Base-by-base conservation (phyloP, 2,329 filamentous ascomycete genomes). In the Penicillium olsonii region DNA sequence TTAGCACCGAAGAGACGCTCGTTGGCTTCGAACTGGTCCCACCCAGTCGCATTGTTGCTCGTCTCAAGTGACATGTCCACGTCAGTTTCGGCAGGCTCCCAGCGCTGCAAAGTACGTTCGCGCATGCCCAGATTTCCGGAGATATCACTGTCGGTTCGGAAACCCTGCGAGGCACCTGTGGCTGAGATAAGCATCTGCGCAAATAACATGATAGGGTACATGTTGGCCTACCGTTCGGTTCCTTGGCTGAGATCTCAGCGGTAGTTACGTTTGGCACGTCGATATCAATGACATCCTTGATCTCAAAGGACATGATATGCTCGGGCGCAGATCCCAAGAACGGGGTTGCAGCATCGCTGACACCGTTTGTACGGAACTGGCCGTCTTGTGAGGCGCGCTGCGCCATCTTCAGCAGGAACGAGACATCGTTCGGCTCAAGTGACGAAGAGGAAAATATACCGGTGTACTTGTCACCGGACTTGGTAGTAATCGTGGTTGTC, bases 21-120 rank as follows among this genome's bases (percentile, higher is more conserved):
- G 65, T 97, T 97, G 55, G 83, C 86, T 50, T 89, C 88, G 65
- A 99, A 99, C 69, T 99, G 94, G 68, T 99, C 92, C 94, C 94
- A 99, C 9, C 74, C 76, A 6, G 74, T 76, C 14, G 71, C 64
- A 41, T 55, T 50, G 14, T 58, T 50, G 44, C 68, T 71, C n/a
- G 78, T 83, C 62, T 94, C 90, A 19, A 96, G 78, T 40, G 87
- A 87, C 57, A 88, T 78, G 64, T 92, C 87, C 34, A 82, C 69
- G 22, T 80, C 80, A 4, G 70, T 68, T 54, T 86, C 84, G 4
- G 77, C 85, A 6, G 89, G 84, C 47, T 91, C 83, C 91, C 92
- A 97, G 61, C 81, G 85, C 66, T 96, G 85, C 34, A 97, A 78
- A 44, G 84, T 78, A 52, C 91, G 85, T 71, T 95, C 90, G 50